These are phyloP conservation scores for Musa itinerans DNA, from an alignment of 176 grass and related monocot species.

Conservation along the genomic window DNA sequence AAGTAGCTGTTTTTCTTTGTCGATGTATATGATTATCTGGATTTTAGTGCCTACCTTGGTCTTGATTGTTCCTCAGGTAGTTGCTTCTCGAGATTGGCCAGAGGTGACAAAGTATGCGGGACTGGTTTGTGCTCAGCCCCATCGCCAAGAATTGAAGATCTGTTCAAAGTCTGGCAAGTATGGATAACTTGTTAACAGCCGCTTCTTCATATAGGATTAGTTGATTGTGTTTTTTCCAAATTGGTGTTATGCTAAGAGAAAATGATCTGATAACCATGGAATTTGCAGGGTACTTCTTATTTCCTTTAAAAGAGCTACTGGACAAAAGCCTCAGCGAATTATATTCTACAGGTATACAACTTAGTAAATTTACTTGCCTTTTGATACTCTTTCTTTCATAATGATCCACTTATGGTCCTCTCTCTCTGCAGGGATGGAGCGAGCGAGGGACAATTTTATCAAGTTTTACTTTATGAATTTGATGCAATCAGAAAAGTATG, in stretches of 20 bases:
- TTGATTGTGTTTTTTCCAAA: background rate
- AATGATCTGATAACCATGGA: background rate
- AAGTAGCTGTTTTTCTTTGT: background rate
- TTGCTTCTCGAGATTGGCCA: slow-evolving; percentile 93
- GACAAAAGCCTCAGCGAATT: slow-evolving; percentile 59
- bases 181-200: background rate
- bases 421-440: slow-evolving; percentile 58
- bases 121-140: slow-evolving; percentile 78
- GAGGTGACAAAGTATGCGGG: slow-evolving; percentile 96
- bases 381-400: background rate
- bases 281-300: slow-evolving; percentile 69
- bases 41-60: background rate
- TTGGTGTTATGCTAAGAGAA: too few relatives aligned
- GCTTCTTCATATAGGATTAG: background rate
- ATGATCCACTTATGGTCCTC: background rate
- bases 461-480: slow-evolving; percentile 61
- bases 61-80: slow-evolving; percentile 37
- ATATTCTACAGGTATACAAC: slow-evolving; percentile 69
- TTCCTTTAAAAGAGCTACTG: slow-evolving; percentile 75
- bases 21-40: background rate
- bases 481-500: slow-evolving; percentile 73
- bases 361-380: background rate
- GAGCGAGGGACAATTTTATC: slow-evolving; percentile 92
- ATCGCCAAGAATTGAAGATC: slow-evolving; percentile 80
- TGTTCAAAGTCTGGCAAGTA: slow-evolving; percentile 65